Evolutionary conservation across 352 stramenopile species (phyloP).

Genomic region (Plasmopara muralis): DNA sequence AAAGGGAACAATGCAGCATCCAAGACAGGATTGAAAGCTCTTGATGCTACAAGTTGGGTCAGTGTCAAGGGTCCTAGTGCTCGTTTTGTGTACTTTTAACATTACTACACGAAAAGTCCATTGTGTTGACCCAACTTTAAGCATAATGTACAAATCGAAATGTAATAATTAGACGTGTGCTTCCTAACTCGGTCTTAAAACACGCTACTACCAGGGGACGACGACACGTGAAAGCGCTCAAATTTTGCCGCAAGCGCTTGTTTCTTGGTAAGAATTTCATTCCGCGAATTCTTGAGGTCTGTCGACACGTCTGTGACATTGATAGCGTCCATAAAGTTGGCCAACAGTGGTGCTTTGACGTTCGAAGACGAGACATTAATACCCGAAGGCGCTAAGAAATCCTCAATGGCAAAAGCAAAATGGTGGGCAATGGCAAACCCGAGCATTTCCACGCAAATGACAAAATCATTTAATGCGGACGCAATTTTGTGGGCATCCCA

Average conservation of each 20-base stretch:
- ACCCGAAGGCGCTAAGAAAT: constrained; percentile 60
- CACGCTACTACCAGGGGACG: constrained; percentile 42
- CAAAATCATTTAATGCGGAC: constrained; percentile 89
- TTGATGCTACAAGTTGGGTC: constrained; percentile 28
- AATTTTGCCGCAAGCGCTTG: constrained; percentile 81
- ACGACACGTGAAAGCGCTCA: constrained; percentile 61
- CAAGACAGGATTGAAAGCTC: constrained; percentile 29
- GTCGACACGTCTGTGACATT: constrained; percentile 85
- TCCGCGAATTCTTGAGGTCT: constrained; percentile 76
- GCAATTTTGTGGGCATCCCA: constrained; percentile 83
- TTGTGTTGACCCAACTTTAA: background rate
- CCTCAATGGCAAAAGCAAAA: constrained; percentile 89
- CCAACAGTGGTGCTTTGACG: constrained; percentile 77
- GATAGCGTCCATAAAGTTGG: constrained; percentile 87
- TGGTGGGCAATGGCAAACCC: constrained; percentile 89
- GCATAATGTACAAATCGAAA: constrained; percentile 18
- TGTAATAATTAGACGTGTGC: constrained; percentile 30
- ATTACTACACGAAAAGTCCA: too few species aligned
- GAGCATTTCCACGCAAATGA: constrained; percentile 95
- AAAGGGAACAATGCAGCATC: constrained; percentile 16
- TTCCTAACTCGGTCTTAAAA: constrained; percentile 38
- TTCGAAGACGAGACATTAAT: constrained; percentile 55
- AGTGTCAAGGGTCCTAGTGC: too few species aligned
- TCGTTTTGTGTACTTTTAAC: too few species aligned
- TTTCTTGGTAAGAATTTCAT: constrained; percentile 87